Evolutionary conservation across 1,139 yeast genomes (phyloP).

Genomic region (Wickerhamiella pararugosa): DNA sequence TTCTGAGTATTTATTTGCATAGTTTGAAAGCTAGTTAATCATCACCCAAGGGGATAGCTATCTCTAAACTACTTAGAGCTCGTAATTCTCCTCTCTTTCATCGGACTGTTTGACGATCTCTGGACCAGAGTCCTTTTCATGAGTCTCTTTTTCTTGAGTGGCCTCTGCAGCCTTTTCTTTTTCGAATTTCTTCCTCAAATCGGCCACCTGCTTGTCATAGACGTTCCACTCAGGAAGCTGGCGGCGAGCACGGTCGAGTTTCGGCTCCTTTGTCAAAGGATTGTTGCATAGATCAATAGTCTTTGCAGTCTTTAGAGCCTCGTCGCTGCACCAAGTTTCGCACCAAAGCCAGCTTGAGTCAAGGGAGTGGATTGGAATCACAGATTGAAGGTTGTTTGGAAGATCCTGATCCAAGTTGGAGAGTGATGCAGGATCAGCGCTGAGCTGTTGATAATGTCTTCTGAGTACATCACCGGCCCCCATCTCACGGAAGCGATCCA

Average conservation of each 20-base stretch:
- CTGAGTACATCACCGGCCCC: constrained; percentile 71
- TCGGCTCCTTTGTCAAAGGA: constrained; percentile 66
- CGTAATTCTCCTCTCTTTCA: constrained; percentile 19
- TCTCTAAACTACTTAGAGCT: constrained; percentile 15
- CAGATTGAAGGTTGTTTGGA: constrained; percentile 67
- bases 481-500: constrained; percentile 44
- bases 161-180: background rate
- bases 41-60: background rate
- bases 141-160: background rate
- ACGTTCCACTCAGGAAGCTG: constrained; percentile 64
- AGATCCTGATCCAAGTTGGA: constrained; percentile 83
- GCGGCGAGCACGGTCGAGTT: constrained; percentile 56
- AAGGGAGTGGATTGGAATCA: constrained; percentile 51
- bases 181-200: constrained; percentile 17
- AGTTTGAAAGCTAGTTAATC: background rate
- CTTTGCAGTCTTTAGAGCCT: constrained; percentile 42
- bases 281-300: constrained; percentile 76
- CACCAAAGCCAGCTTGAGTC: constrained; percentile 88
- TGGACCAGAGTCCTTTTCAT: background rate
- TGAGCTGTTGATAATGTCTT: constrained; percentile 71
- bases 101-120: background rate
- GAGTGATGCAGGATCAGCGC: constrained; percentile 65
- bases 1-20: constrained; percentile 8
- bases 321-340: constrained; percentile 83
- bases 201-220: constrained; percentile 42